Conservation (phyloP, 257 asterid species). For the Penstemon davidsonii region DNA sequence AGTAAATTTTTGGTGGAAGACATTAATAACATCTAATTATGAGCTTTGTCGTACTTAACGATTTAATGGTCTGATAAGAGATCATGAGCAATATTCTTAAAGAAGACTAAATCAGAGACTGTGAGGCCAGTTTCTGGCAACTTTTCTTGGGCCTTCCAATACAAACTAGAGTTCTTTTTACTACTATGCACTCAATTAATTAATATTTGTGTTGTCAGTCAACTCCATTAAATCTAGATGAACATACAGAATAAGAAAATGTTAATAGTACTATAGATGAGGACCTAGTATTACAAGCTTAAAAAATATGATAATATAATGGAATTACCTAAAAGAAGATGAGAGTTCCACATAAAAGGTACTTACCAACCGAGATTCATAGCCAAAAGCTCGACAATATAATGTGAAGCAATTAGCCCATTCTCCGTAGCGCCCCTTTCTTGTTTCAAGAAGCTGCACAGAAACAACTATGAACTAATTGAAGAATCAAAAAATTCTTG, state of each 20-base stretch:
- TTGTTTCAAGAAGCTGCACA: slow-evolving; percentile 87
- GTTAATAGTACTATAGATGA: slow-evolving; percentile 1
- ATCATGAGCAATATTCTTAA: not conserved
- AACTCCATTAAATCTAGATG: slow-evolving; percentile 2
- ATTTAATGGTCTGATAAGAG: not conserved
- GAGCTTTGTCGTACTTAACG: not conserved
- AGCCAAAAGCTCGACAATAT: slow-evolving; percentile 91
- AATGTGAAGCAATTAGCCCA: slow-evolving; percentile 99
- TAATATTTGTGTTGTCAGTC: not conserved
- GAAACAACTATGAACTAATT: slow-evolving; percentile 26
- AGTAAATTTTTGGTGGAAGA: not conserved
- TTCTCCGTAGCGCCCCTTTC: slow-evolving; percentile 97
- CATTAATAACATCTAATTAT: not conserved
- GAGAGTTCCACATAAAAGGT: slow-evolving; percentile 16
- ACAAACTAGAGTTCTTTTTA: not conserved
- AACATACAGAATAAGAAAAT: not conserved
- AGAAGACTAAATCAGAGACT: not conserved
- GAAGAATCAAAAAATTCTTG: slow-evolving; percentile 21
- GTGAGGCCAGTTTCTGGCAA: not conserved
- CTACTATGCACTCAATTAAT: not conserved
- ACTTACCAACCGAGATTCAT: slow-evolving; percentile 86
- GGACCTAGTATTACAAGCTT: slow-evolving; percentile 14
- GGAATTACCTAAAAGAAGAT: slow-evolving; percentile 1
- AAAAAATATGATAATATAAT: not conserved
- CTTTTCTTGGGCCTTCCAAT: not conserved